Evolutionary conservation across 2,329 filamentous ascomycete species (phyloP).

Genomic region (Didymella segeticola): DNA sequence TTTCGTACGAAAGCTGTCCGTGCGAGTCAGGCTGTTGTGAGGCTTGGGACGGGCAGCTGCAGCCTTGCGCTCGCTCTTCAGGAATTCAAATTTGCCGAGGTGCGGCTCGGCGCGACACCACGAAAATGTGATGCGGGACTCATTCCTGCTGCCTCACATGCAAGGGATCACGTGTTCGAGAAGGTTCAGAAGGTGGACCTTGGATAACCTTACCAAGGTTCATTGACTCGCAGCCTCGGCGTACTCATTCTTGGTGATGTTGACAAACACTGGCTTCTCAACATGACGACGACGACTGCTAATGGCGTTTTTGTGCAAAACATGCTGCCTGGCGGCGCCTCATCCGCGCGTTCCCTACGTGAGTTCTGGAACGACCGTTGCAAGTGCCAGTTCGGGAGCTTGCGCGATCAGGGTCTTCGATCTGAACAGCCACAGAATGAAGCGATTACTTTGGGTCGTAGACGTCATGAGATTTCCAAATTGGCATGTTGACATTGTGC

Average conservation of each 20-base stretch:
- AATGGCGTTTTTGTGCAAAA: background rate
- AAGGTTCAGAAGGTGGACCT: slow-evolving; percentile 3
- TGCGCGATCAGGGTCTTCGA: slow-evolving; percentile 18
- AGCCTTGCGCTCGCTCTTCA: slow-evolving; percentile 9
- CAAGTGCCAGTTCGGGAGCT: background rate
- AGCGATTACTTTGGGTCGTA: slow-evolving; percentile 5
- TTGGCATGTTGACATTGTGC: background rate
- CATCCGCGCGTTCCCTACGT: slow-evolving; percentile 6
- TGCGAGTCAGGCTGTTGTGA: slow-evolving; percentile 6
- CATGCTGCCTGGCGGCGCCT: slow-evolving; percentile 7
- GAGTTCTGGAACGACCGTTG: slow-evolving; percentile 8
- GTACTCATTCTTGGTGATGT: background rate
- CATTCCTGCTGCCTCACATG: slow-evolving; percentile 2
- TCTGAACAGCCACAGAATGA: slow-evolving; percentile 7
- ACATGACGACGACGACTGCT: background rate
- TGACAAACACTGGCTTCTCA: background rate
- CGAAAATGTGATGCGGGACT: slow-evolving; percentile 8
- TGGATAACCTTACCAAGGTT: slow-evolving; percentile 10
- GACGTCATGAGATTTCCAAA: slow-evolving; percentile 10
- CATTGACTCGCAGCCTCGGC: background rate
- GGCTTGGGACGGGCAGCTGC: background rate
- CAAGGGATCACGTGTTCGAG: slow-evolving; percentile 2
- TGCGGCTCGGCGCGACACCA: slow-evolving; percentile 16
- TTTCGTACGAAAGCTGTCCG: background rate
- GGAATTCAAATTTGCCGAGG: slow-evolving; percentile 12